phyloP scores from a whole-genome alignment of 768 basidiomycete genomes.

The Jaapia argillacea region DNA sequence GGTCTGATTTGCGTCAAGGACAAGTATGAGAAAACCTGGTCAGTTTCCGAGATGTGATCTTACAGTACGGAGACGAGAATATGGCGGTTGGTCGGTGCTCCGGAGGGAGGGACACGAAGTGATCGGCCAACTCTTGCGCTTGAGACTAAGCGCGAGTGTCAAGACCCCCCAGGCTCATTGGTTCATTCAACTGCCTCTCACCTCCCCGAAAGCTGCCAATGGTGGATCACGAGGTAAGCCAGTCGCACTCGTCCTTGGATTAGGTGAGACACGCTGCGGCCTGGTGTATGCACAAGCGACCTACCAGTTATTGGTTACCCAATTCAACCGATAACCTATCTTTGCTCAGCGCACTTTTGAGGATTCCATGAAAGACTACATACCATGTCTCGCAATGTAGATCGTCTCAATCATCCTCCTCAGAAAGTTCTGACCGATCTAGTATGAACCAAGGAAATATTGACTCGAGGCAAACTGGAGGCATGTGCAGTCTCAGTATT shows the following conservation, averaged over 20 bases:
- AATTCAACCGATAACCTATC: conserved; percentile 68
- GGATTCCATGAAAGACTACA: too few species aligned
- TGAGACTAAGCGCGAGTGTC: conserved; percentile 35
- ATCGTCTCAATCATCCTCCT: conserved; percentile 49
- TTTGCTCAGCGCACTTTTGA: too few species aligned
- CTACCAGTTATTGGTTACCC: conserved; percentile 59
- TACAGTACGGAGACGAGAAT: conserved; percentile 82
- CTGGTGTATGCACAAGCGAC: conserved; percentile 9
- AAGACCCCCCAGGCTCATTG: too few species aligned
- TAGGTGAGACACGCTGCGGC: background rate
- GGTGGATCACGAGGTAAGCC: conserved; percentile 69
- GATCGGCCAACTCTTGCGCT: conserved; percentile 59
- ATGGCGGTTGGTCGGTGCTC: conserved; percentile 66
- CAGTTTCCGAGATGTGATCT: conserved; percentile 1
- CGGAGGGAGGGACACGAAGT: conserved; percentile 54
- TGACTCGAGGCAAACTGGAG: too few species aligned
- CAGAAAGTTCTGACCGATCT: too few species aligned
- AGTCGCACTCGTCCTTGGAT: conserved; percentile 21
- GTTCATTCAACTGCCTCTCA: conserved; percentile 15
- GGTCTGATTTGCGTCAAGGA: conserved; percentile 51
- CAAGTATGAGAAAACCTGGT: conserved; percentile 1
- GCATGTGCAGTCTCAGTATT: too few species aligned
- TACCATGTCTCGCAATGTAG: conserved; percentile 63
- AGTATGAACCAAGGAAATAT: too few species aligned
- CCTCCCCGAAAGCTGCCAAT: conserved; percentile 63